These are phyloP conservation scores for Puccinia polysora DNA, from an alignment of 1,284 basidiomycete genomes.

Conservation along the genomic window DNA sequence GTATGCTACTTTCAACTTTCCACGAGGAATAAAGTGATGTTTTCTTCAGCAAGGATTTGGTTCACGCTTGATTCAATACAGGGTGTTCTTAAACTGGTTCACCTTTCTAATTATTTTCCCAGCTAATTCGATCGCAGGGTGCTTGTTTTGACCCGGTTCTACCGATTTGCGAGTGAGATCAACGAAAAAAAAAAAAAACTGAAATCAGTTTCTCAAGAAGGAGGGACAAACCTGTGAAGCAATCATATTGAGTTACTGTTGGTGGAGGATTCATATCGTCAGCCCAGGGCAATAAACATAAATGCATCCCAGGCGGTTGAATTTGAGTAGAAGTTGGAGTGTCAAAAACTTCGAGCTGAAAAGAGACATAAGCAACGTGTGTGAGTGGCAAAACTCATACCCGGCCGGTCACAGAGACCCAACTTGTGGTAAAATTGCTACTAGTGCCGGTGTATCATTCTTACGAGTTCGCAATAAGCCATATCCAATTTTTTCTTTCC, in stretches of 20 bases:
- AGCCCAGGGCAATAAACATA: constrained; percentile 83
- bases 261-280: constrained; percentile 84
- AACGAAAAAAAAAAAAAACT: neutral
- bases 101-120: constrained; percentile 17
- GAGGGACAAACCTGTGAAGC: constrained; percentile 30
- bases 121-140: neutral
- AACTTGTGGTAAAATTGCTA: constrained; percentile 67
- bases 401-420: neutral
- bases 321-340: constrained; percentile 64
- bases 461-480: constrained; percentile 68
- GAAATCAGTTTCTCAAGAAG: neutral
- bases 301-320: constrained; percentile 83
- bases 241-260: constrained; percentile 50
- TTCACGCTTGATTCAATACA: neutral
- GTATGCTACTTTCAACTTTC: constrained; percentile 22
- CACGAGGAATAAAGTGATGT: neutral
- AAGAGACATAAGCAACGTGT: neutral
- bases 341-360: constrained; percentile 62
- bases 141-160: neutral
- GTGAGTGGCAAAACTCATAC: neutral
- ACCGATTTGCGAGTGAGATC: neutral
- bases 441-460: constrained; percentile 73
- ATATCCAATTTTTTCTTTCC: constrained; percentile 75
- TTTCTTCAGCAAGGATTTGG: neutral
- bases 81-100: neutral